Conservation (phyloP, 2,329 filamentous ascomycete genomes). For the Raffaelea albimanens region DNA sequence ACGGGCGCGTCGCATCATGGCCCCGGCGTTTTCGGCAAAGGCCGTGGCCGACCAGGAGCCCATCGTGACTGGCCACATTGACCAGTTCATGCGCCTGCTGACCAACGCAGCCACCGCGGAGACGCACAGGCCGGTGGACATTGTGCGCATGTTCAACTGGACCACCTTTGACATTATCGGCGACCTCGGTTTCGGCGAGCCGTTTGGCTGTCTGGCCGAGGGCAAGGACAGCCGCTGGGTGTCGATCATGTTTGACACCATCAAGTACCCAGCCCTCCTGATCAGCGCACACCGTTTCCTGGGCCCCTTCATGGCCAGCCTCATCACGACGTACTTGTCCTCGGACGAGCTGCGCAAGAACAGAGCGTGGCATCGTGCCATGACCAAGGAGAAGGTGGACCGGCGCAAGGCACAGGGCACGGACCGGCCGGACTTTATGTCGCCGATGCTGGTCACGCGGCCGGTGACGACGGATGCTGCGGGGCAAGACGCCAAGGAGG, state of each 20-base stretch:
- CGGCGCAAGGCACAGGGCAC: constrained; percentile 2
- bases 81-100: constrained; percentile 6
- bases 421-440: constrained; percentile 10
- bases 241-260: constrained; percentile 16
- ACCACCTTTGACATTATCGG: constrained; percentile 29
- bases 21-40: constrained; percentile 11
- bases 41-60: constrained; percentile 10
- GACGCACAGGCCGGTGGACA: constrained; percentile 30
- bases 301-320: not conserved
- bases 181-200: constrained; percentile 34
- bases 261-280: constrained; percentile 9
- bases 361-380: not conserved
- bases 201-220: constrained; percentile 25
- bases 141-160: constrained; percentile 30
- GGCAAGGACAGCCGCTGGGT: constrained; percentile 19
- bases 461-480: too few species aligned
- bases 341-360: not conserved
- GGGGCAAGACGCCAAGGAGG: not conserved
- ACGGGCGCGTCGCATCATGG: constrained; percentile 4
- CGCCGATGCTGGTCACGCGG: constrained; percentile 4
- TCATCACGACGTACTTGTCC: not conserved
- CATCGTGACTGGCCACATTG: constrained; percentile 6
- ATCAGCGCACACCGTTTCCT: constrained; percentile 1
- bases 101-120: constrained; percentile 1
- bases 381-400: constrained; percentile 3